A percentile compares a stretch with the other conserved stretches of the same genome.
These are phyloP conservation scores for Leccinum fibrillosum DNA, from an alignment of 768 basidiomycete genomes.

Conservation along the genomic window DNA sequence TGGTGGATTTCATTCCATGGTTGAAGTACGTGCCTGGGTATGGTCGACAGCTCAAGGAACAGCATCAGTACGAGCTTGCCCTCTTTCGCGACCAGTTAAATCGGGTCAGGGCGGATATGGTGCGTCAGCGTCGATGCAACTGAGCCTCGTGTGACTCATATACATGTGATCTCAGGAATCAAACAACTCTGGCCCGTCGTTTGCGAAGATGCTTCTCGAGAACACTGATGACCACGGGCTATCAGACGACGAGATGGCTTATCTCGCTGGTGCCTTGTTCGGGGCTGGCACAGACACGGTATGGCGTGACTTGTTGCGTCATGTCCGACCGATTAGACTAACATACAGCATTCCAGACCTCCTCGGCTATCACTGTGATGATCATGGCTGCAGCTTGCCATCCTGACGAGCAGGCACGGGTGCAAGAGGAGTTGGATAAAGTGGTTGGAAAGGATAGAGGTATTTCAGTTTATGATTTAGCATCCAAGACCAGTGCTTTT, in stretches of 20 bases:
- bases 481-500: not conserved
- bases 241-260: conserved; percentile 50
- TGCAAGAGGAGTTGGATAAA: conserved; percentile 50
- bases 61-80: conserved; percentile 47
- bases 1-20: conserved; percentile 33
- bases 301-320: not conserved
- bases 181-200: conserved; percentile 26
- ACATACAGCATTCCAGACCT: conserved; percentile 35
- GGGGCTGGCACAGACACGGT: conserved; percentile 57
- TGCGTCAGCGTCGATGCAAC: not conserved
- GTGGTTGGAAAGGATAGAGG: conserved; percentile 40
- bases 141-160: not conserved
- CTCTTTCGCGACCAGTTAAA: conserved; percentile 47
- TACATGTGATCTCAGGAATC: conserved; percentile 1
- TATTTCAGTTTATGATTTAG: not conserved
- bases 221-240: conserved; percentile 46
- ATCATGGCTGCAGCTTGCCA: conserved; percentile 49
- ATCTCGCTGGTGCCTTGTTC: conserved; percentile 59
- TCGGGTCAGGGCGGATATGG: conserved; percentile 7
- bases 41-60: conserved; percentile 46
- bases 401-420: conserved; percentile 44
- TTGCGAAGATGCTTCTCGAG: conserved; percentile 52
- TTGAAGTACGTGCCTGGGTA: conserved; percentile 53
- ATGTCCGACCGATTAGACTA: not conserved
- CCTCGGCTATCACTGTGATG: conserved; percentile 45